A percentile compares a stretch with the other conserved stretches of the same genome.
Conservation (phyloP, 1,284 basidiomycete genomes). For the Pseudomicrostroma phylloplanum region DNA sequence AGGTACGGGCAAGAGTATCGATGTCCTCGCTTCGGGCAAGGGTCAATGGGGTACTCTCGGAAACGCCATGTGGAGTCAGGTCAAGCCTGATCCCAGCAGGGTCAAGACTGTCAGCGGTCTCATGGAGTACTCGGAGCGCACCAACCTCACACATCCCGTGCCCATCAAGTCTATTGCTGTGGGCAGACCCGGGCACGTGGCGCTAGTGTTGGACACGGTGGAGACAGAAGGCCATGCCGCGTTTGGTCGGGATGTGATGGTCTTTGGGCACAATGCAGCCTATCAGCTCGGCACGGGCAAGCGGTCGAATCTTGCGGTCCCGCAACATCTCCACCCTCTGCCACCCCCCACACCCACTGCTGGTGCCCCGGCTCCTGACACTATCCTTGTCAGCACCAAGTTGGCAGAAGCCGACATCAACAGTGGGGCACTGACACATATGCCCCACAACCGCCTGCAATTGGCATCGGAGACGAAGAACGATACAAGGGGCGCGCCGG, state of each 20-base stretch:
- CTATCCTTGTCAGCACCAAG: neutral
- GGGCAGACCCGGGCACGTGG: conserved; percentile 61
- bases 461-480: conserved; percentile 29
- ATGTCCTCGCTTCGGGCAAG: conserved; percentile 75
- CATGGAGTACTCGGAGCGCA: conserved; percentile 52
- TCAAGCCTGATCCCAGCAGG: conserved; percentile 65
- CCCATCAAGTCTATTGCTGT: conserved; percentile 65
- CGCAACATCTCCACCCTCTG: conserved; percentile 57
- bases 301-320: conserved; percentile 66
- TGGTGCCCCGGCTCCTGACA: neutral
- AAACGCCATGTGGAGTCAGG: conserved; percentile 69
- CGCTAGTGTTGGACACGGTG: conserved; percentile 42
- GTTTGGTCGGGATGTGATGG: conserved; percentile 57
- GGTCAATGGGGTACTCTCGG: conserved; percentile 80
- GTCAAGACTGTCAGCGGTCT: conserved; percentile 78
- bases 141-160: conserved; percentile 66
- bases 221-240: conserved; percentile 36
- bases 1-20: conserved; percentile 47
- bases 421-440: conserved; percentile 37
- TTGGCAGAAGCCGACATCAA: conserved; percentile 31
- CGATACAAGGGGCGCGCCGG: conserved; percentile 19
- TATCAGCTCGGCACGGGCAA: conserved; percentile 66
- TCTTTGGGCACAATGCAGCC: conserved; percentile 52
- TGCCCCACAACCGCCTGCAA: conserved; percentile 44
- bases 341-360: conserved; percentile 42